Conservation (phyloP, 176 grass and related monocot species). For the Cenchrus fungigraminus region DNA sequence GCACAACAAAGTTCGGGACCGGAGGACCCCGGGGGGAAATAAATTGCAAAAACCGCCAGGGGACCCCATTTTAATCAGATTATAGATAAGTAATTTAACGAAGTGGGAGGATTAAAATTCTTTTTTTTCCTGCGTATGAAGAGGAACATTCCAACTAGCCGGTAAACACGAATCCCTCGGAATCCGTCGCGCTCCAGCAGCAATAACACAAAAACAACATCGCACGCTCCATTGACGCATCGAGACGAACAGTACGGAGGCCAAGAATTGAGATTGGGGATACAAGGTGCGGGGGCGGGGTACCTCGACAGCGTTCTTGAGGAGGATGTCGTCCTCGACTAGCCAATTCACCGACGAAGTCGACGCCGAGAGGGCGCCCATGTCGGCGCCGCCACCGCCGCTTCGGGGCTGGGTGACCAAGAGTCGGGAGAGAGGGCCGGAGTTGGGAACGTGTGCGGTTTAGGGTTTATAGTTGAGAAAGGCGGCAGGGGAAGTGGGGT, state of each 20-base stretch:
- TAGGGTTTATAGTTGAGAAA: conserved; percentile 56
- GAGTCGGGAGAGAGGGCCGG: neutral
- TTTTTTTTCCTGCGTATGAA: neutral
- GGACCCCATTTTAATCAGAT: neutral
- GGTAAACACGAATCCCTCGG: neutral
- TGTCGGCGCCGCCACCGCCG: conserved; percentile 35
- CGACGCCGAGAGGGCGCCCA: conserved; percentile 63
- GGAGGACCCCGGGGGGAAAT: neutral
- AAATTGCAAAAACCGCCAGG: neutral
- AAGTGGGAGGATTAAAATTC: neutral
- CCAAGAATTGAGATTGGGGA: neutral
- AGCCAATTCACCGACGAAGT: conserved; percentile 60
- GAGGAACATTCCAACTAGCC: conserved; percentile 5
- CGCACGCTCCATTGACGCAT: neutral
- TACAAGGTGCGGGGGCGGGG: neutral
- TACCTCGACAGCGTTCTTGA: conserved; percentile 89
- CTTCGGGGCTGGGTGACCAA: neutral
- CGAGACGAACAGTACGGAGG: neutral
- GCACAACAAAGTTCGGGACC: neutral
- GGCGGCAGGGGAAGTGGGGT: neutral
- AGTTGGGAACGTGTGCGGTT: conserved; percentile 28
- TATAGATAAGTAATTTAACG: neutral
- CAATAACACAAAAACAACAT: neutral
- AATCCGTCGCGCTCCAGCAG: neutral
- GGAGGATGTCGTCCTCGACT: conserved; percentile 72